Evolutionary conservation across 495 filamentous ascomycete species (phyloP), one percentile per base, ranked within the genome.

Genomic region (Pseudotulostoma volvatum): DNA sequence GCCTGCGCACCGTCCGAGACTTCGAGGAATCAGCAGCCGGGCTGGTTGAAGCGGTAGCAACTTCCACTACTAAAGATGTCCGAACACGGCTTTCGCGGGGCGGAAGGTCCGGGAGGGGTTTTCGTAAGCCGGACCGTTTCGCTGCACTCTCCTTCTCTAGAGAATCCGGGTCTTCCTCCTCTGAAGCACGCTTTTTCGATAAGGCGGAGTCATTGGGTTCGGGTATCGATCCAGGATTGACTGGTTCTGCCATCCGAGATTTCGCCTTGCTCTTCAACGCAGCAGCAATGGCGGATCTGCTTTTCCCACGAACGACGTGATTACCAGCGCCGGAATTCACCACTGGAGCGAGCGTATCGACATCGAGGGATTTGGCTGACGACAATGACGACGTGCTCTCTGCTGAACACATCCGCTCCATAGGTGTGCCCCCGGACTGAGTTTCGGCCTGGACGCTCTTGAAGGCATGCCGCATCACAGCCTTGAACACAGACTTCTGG

Each of bases 341-440:
- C 9, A 39, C 47, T 9, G 46, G 48, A 11, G 43, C 53, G 18
- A 40, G 44, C 8, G 52, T 43, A 35, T 60, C 55, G 21, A 39
- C 44, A 31, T 56, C 56, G 33, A 59, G 34, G 1, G 59, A 58
- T 28, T 57, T 55, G 4, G 53, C 54, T 1, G 64, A 63, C 18
- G 69, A 68, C 17, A 68, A 37, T 9, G 59, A 63, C 7, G 64
- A 67, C 9, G 54, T 52, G 17, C 57, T 70, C 20, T 54, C 46
- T 74, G 61, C 43, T 67, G 60, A 59, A 4, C 45, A 18, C 35
- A 39, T 25, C 28, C 40, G 40, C 21, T 34, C 37, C 4, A 38
- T 37, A 18, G 40, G 25, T 16, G 34, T 32, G 1, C 30, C 31
- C 5, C 30, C 38, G 11, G 40, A 14, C n/a, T 28, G 43, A 11